A percentile compares a stretch with the other conserved stretches of the same genome.
phyloP scores from a whole-genome alignment of 768 basidiomycete genomes.

The Erythrobasidium yunnanense region DNA sequence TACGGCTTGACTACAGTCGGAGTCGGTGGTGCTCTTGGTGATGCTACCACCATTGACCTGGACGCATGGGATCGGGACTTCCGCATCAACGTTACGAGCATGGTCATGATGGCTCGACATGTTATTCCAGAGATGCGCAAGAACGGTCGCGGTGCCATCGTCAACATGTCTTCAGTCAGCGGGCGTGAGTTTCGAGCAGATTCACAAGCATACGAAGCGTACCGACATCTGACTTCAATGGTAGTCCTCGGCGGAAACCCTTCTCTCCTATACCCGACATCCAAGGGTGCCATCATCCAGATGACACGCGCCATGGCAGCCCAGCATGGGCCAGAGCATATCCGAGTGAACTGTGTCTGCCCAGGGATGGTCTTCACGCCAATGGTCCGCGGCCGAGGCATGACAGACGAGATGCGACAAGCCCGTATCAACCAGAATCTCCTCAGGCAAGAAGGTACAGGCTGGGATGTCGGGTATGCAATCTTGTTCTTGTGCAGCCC shows the following conservation, averaged over 20 bases:
- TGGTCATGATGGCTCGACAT: not conserved
- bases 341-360: not conserved
- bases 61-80: constrained; percentile 1
- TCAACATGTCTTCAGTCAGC: constrained; percentile 1
- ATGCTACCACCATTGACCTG: not conserved
- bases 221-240: not conserved
- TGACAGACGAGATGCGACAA: constrained; percentile 1
- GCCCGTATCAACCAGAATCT: constrained; percentile 4
- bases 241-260: not conserved
- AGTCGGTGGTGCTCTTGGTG: not conserved
- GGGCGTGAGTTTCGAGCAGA: not conserved
- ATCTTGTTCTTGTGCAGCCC: constrained; percentile 1
- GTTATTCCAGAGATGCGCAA: not conserved
- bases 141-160: not conserved
- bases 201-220: not conserved
- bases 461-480: not conserved
- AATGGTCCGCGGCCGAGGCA: not conserved
- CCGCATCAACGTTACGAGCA: not conserved
- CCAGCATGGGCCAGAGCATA: not conserved
- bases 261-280: not conserved
- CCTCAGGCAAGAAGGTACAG: not conserved
- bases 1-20: too few relatives aligned
- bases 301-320: constrained; percentile 6
- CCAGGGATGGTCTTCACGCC: constrained; percentile 1
- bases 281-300: constrained; percentile 4